A percentile compares a stretch with the other conserved stretches of the same genome.
These are phyloP conservation scores for Daucus carota DNA, from an alignment of 129 eudicot species.

Conservation along the genomic window DNA sequence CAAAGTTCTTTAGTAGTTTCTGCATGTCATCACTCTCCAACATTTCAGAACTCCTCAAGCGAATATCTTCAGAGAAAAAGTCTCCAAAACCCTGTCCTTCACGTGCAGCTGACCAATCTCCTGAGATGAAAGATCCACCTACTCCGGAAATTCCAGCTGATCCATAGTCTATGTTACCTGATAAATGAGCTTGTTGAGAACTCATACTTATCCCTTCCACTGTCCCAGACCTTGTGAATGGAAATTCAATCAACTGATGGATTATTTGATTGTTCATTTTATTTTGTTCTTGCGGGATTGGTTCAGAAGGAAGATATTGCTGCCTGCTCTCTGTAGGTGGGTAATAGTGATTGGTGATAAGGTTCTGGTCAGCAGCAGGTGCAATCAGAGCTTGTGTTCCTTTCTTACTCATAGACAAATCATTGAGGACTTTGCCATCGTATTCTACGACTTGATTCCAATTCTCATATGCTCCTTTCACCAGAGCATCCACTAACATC, in stretches of 20 bases:
- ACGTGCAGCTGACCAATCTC: constrained; percentile 41
- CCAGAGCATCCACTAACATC: constrained; percentile 47
- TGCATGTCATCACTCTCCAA: constrained; percentile 59
- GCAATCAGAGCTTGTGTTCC: constrained; percentile 21
- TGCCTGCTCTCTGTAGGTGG: constrained; percentile 14
- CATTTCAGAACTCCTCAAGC: constrained; percentile 53
- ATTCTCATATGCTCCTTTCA: constrained; percentile 49
- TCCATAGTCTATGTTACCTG: constrained; percentile 26
- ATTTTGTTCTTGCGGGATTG: constrained; percentile 11
- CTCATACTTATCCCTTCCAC: constrained; percentile 15
- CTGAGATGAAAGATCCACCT: constrained; percentile 21
- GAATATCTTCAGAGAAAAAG: constrained; percentile 48
- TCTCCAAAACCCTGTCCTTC: constrained; percentile 32
- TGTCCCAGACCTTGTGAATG: constrained; percentile 35
- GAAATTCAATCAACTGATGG: constrained; percentile 40
- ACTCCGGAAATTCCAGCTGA: constrained; percentile 25
- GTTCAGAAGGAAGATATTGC: constrained; percentile 12
- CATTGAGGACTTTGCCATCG: constrained; percentile 44
- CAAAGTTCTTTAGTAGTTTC: constrained; percentile 36
- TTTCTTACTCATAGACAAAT: constrained; percentile 19
- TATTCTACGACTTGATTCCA: constrained; percentile 54
- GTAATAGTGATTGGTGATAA: constrained; percentile 8
- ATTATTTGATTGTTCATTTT: constrained; percentile 1
- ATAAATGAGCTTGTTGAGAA: constrained; percentile 20
- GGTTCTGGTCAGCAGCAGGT: constrained; percentile 27